Evolutionary conservation across 208 protist genomes (phyloP).

Genomic region (Leishmania turanica): DNA sequence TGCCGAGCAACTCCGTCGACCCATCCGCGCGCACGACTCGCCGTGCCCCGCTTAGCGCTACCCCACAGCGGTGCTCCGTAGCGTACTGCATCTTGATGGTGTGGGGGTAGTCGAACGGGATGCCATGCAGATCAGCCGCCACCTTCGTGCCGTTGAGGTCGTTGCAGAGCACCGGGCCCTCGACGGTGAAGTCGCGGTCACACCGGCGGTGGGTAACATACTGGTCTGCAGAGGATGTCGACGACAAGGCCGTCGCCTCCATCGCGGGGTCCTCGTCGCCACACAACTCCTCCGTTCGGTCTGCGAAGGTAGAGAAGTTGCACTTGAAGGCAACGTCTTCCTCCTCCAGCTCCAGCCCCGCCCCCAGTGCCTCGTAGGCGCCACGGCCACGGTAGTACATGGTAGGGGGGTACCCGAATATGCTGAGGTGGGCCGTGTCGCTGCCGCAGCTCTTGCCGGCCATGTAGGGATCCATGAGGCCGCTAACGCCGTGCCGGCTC

Average conservation of each 20-base stretch:
- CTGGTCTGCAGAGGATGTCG: conserved; percentile 11
- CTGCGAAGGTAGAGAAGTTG: conserved; percentile 63
- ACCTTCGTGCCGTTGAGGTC: conserved; percentile 52
- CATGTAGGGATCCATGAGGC: conserved; percentile 72
- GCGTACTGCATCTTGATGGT: conserved; percentile 61
- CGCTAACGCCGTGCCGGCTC: conserved; percentile 52
- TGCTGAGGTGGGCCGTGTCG: conserved; percentile 74
- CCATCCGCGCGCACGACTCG: conserved; percentile 8
- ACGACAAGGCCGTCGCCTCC: conserved; percentile 21
- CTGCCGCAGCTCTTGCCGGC: conserved; percentile 70
- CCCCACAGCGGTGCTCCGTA: conserved; percentile 75
- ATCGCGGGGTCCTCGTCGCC: conserved; percentile 34
- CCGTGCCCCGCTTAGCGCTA: conserved; percentile 57
- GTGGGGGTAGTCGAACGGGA: conserved; percentile 53
- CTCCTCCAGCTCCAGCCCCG: conserved; percentile 56
- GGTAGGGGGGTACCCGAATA: conserved; percentile 69
- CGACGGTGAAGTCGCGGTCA: conserved; percentile 66
- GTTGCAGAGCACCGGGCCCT: conserved; percentile 56
- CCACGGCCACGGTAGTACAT: conserved; percentile 73
- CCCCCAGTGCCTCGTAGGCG: conserved; percentile 69
- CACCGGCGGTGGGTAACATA: conserved; percentile 67
- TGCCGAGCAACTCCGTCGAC: conserved; percentile 16
- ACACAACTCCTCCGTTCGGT: conserved; percentile 28
- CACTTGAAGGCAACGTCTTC: conserved; percentile 79
- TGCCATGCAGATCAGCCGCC: conserved; percentile 34